These are phyloP conservation scores for Myxozyma geophila DNA, from an alignment of 805 yeast genomes.

Conservation along the genomic window DNA sequence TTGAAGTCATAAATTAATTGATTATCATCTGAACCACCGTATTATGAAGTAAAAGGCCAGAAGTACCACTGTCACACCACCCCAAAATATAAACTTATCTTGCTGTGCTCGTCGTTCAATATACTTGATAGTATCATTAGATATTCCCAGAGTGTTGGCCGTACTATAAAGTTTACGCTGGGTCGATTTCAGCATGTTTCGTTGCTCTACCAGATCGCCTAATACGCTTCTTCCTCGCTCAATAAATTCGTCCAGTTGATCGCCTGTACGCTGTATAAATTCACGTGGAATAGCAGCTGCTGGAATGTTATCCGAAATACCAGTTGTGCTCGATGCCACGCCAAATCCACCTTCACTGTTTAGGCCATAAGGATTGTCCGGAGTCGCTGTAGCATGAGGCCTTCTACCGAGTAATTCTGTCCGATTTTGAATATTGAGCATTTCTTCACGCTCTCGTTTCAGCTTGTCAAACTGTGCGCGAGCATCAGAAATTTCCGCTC, in stretches of 20 bases:
- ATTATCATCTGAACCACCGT: conserved; percentile 53
- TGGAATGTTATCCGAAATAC: conserved; percentile 24
- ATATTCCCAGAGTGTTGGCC: conserved; percentile 81
- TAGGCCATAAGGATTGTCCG: conserved; percentile 44
- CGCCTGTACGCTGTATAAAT: conserved; percentile 64
- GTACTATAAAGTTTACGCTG: conserved; percentile 68
- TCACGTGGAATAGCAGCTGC: conserved; percentile 55
- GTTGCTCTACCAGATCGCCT: conserved; percentile 85
- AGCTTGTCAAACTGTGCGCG: conserved; percentile 58
- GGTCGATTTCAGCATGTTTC: conserved; percentile 66
- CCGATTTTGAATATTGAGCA: conserved; percentile 53
- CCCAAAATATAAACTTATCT: conserved; percentile 86
- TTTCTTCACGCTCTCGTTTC: conserved; percentile 60
- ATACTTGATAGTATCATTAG: conserved; percentile 77
- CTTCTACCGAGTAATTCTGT: conserved; percentile 60
- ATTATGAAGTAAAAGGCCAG: conserved; percentile 69
- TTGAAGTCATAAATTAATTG: neutral
- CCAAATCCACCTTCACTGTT: conserved; percentile 1
- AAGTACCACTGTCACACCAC: conserved; percentile 66
- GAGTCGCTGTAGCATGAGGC: conserved; percentile 38
- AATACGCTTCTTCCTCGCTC: conserved; percentile 88
- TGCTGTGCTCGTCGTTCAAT: conserved; percentile 82
- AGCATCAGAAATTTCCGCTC: conserved; percentile 50
- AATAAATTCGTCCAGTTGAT: conserved; percentile 83
- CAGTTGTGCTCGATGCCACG: conserved; percentile 3